Evolutionary conservation across 306 rosid species (phyloP).

Genomic region (Amphicarpaea edgeworthii): DNA sequence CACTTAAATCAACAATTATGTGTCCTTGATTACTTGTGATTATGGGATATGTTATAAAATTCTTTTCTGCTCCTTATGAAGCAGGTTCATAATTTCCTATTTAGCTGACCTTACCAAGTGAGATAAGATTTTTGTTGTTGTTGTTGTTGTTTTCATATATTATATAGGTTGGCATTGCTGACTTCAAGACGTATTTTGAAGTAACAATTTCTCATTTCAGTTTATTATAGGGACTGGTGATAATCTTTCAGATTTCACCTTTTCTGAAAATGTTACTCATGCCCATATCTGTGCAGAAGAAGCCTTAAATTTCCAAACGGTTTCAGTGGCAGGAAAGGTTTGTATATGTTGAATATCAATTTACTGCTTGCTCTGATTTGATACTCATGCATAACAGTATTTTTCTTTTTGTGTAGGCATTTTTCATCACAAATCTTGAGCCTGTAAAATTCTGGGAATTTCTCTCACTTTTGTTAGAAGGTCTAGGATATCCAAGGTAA

Average conservation of each 20-base stretch:
- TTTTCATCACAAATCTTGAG: slow-evolving; percentile 82
- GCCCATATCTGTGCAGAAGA: slow-evolving; percentile 91
- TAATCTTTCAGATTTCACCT: slow-evolving; percentile 79
- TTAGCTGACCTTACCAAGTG: neutral
- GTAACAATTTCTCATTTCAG: slow-evolving; percentile 85
- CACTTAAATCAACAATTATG: slow-evolving; percentile 18
- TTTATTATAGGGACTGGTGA: slow-evolving; percentile 84
- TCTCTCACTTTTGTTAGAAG: slow-evolving; percentile 62
- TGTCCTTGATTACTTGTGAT: slow-evolving; percentile 17
- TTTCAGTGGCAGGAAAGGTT: slow-evolving; percentile 89
- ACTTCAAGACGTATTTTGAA: slow-evolving; percentile 44
- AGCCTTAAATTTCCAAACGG: slow-evolving; percentile 71
- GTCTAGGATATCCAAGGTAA: slow-evolving; percentile 87
- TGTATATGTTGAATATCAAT: slow-evolving; percentile 43
- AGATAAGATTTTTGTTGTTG: neutral
- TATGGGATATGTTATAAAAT: slow-evolving; percentile 10
- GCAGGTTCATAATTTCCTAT: slow-evolving; percentile 36
- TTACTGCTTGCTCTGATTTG: slow-evolving; percentile 38
- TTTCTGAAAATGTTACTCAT: slow-evolving; percentile 80
- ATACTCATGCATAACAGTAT: slow-evolving; percentile 37
- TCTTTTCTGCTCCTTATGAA: slow-evolving; percentile 35
- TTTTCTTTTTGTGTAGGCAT: slow-evolving; percentile 64
- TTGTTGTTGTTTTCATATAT: slow-evolving; percentile 19
- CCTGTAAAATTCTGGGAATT: slow-evolving; percentile 82
- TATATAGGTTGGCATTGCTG: slow-evolving; percentile 10